Evolutionary conservation across 192 early-diverging fungal species (phyloP).

Genomic region (Coemansia erecta): DNA sequence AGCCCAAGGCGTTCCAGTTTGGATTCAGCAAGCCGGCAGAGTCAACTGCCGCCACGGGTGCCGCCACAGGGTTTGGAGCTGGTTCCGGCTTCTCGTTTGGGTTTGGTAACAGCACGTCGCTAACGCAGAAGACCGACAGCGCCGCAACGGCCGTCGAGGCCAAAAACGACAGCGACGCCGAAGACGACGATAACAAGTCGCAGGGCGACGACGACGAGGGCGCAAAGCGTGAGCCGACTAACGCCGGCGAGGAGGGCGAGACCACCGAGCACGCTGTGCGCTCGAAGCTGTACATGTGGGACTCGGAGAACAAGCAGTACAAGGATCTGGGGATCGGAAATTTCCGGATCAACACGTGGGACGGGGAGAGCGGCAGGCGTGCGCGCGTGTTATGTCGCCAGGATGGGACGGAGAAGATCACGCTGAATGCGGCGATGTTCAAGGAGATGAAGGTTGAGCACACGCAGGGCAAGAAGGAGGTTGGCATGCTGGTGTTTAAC

Average conservation of each 20-base stretch:
- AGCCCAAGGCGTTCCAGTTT: conserved; percentile 41
- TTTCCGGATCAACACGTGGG: conserved; percentile 41
- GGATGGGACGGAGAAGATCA: conserved; percentile 42
- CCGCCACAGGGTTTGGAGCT: conserved; percentile 8
- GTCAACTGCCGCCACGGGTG: background rate
- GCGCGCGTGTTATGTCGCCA: conserved; percentile 53
- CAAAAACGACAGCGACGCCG: conserved; percentile 9
- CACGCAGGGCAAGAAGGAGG: conserved; percentile 36
- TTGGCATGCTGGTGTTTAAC: conserved; percentile 35
- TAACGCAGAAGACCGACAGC: conserved; percentile 2
- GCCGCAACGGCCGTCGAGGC: background rate
- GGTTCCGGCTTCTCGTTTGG: conserved; percentile 37
- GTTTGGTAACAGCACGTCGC: conserved; percentile 12
- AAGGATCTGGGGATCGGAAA: conserved; percentile 47
- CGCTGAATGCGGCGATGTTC: conserved; percentile 53
- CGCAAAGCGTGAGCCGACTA: conserved; percentile 17
- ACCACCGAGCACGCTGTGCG: conserved; percentile 37
- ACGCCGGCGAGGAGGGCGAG: conserved; percentile 52
- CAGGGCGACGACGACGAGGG: background rate
- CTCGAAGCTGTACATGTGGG: conserved; percentile 46
- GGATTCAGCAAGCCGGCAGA: conserved; percentile 16
- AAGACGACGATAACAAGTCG: conserved; percentile 10
- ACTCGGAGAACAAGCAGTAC: conserved; percentile 27
- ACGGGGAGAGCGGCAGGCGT: conserved; percentile 7
- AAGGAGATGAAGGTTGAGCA: conserved; percentile 40